Evolutionary conservation across 306 rosid species (phyloP).

Genomic region (Datisca glomerata): DNA sequence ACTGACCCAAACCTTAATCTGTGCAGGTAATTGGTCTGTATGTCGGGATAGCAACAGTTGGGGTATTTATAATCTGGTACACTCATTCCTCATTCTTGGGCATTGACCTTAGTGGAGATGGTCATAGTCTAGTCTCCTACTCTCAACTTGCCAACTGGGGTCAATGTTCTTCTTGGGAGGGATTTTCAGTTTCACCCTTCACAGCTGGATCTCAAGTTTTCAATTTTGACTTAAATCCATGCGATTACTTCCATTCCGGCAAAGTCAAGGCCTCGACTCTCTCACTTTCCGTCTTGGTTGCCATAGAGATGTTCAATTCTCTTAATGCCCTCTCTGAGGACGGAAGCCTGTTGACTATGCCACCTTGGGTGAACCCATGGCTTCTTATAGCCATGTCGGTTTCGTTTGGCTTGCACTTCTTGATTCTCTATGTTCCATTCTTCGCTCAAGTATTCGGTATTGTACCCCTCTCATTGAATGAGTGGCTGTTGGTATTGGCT

Average conservation of each 20-base stretch:
- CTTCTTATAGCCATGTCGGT: conserved; percentile 76
- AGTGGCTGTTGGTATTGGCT: conserved; percentile 21
- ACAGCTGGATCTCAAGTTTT: conserved; percentile 52
- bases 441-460: conserved; percentile 58
- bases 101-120: conserved; percentile 54
- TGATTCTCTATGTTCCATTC: conserved; percentile 75
- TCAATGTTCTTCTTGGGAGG: conserved; percentile 56
- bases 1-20: not conserved
- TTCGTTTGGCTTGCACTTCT: conserved; percentile 67
- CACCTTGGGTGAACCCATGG: conserved; percentile 88
- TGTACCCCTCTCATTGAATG: conserved; percentile 46
- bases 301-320: conserved; percentile 96
- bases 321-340: conserved; percentile 69
- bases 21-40: conserved; percentile 61
- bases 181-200: conserved; percentile 62
- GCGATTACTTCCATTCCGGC: conserved; percentile 68
- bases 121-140: conserved; percentile 61
- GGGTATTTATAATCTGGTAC: conserved; percentile 69
- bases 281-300: conserved; percentile 74
- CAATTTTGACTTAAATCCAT: conserved; percentile 41
- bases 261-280: conserved; percentile 82
- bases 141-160: conserved; percentile 75
- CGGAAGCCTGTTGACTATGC: conserved; percentile 74
- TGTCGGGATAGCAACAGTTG: conserved; percentile 80
- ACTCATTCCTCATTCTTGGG: conserved; percentile 68